Base-by-base conservation (phyloP, 352 stramenopile species). In the Pythium sp. region DNA sequence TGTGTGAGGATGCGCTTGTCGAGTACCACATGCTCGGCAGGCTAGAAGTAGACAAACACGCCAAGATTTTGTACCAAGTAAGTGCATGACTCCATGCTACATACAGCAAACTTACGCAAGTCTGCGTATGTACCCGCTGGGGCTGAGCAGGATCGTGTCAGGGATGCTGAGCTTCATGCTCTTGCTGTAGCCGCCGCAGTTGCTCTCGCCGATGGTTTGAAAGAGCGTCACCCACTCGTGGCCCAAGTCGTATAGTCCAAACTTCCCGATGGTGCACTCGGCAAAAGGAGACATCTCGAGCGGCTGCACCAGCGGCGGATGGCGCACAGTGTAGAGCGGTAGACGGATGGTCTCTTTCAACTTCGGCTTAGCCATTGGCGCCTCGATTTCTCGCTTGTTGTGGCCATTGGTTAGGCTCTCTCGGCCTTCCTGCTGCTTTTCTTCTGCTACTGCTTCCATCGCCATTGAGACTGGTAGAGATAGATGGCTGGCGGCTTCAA, bases 141-240 rank as follows among this genome's bases (percentile, higher is more conserved):
- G 77, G 56, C 81, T 89, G 34, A 91, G 59, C 55, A 91, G 73
- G 14, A 89, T 66, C 9, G 82, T 91, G 36, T 91, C 80, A 14
- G 79, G 80, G 47, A 91, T 81, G 14, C 75, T 65, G 30, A 91
- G 78, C 58, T 77, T 79, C 77, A 86, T 82, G 30, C 47, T 71
- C 56, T 65, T 69, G 26, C 57, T 74, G 53, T 77, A 72, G 20
- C 68, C 62, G 11, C 62, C 63, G n/a, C 36, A 61, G 30, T 61
- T 77, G 12, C 54, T 58, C 9, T 62, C 69, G n/a, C 71, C 68
- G n/a, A 91, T 78, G 9, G 67, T 74, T 57, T 85, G 78, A 57
- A 89, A 89, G 3, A 91, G 53, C 12, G 75, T 72, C 3, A 91
- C 73, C 82, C 82, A 91, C 68, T 91, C 82, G 49, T 81, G 72